Base-by-base conservation (phyloP, 768 basidiomycete genomes). In the Rhizopogon vinicolor region DNA sequence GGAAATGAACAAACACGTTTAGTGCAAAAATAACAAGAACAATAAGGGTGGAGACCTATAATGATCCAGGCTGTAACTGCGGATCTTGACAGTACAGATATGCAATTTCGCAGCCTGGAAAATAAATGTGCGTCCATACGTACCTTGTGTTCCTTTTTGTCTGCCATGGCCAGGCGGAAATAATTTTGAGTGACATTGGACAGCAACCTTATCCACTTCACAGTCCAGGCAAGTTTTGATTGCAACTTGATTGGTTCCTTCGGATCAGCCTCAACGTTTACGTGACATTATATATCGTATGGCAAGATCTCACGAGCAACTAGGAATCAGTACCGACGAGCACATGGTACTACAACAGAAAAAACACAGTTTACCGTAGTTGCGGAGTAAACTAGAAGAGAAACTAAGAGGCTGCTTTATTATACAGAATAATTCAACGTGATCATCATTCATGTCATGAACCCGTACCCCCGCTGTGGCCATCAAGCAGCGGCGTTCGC, bases 401-500 rank as follows among this genome's bases (percentile, higher is more conserved):
- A 49, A 49, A 14, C 35, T 35, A 35, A 25, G n/a, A 48, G 19
- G 48, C 33, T 35, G 22, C 35, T 19, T 49, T 37, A 49, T 35
- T 31, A 48, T 70, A 68, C 61, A 71, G 43, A 55, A 58, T 53
- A 52, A 57, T 59, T 59, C 64, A 68, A 59, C 43, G 54, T 39
- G 5, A 37, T 40, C 8, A 37, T 64, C 58, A 37, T 49, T 58
- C 45, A 42, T 48, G 58, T 58, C 41, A 60, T 45, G 56, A 56
- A 53, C 56, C 49, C 44, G 44, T 52, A 49, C 53, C 52, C 18
- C 57, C 52, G 49, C 44, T 58, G 49, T 40, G 57, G 60, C 56
- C 62, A 25, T 59, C 60, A 57, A 72, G 68, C 8, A 72, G 63
- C 13, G 73, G 71, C 8, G 71, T 72, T 18, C 64, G 69, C 56